Conservation (phyloP, 768 basidiomycete genomes). For the Calocybe gangraenosa region DNA sequence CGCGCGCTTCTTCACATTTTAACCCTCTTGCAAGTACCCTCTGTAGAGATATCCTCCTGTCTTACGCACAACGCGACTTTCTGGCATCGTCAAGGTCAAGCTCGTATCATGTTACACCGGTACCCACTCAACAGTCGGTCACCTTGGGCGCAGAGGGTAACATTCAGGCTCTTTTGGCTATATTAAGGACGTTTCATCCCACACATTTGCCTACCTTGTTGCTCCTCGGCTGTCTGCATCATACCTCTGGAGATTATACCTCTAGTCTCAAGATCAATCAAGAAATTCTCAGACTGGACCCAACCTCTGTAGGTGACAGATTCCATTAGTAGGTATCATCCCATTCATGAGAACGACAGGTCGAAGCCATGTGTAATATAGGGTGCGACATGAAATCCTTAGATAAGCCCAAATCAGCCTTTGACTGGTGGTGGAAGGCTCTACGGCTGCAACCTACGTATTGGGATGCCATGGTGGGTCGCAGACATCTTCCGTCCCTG, state of each 20-base stretch:
- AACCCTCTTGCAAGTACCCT: constrained; percentile 5
- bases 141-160: neutral
- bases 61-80: constrained; percentile 5
- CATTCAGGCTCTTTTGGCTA: constrained; percentile 1
- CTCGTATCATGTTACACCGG: neutral
- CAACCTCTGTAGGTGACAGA: neutral
- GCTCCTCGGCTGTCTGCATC: constrained; percentile 1
- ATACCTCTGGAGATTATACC: neutral
- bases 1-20: neutral
- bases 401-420: neutral
- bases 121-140: neutral
- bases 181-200: constrained; percentile 1
- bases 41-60: constrained; percentile 2
- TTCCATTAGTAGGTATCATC: neutral
- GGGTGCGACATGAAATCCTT: neutral
- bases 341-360: neutral
- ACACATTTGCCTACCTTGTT: constrained; percentile 4
- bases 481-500: neutral
- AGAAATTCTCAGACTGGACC: constrained; percentile 3
- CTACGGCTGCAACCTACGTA: constrained; percentile 2
- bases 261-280: constrained; percentile 6
- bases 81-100: neutral
- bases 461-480: constrained; percentile 5
- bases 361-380: constrained; percentile 8
- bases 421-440: constrained; percentile 7